Evolutionary conservation across 1,284 basidiomycete species (phyloP), one percentile per base, ranked within the genome.

Genomic region (Grifola frondosa): DNA sequence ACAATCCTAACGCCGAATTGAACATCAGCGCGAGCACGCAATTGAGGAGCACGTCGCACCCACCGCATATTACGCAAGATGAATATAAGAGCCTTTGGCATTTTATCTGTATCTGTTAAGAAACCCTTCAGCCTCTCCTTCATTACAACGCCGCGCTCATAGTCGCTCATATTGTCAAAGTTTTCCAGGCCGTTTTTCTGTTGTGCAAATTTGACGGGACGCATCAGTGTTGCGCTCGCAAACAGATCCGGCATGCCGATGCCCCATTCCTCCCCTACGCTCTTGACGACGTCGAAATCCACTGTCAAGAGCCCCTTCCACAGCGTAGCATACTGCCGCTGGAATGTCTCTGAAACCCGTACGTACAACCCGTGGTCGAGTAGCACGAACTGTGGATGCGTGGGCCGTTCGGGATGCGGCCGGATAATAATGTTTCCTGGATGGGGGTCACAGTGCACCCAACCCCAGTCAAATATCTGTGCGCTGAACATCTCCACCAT

Each of bases 311-410:
- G 73, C 0, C 78, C 84, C 38, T 83, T 74, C 92, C 91, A 95
- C 1, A 95, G 69, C 5, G 73, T 69, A 13, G 87, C 87, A 69
- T 91, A 92, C 43, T 92, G 78, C 30, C 74, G 70, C 47, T 78
- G 75, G 62, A 93, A 88, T 3, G 71, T 58, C 16, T 80, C 73
- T n/a, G 75, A 63, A 2, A 88, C 73, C 4, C 71, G 71, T 22
- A 92, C 88, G 58, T 91, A 95, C 15, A 96, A 69, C 0, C 92
- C 92, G 60, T 96, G 92, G 59, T 96, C 92, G 51, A 96, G 79
- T 9, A 95, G 71, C 22, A 94, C 91, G 31, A 95, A 74, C 59
- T 95, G 88, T 0, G 88, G 81, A n/a, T 70, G 65, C 10, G 61
- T 66, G 1, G 77, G 77, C 23, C 77, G 68, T 1, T 62, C 56